A percentile compares a stretch with the other conserved stretches of the same genome.
Evolutionary conservation across 441 rosid species (phyloP).

Genomic region (Melastoma candidum): DNA sequence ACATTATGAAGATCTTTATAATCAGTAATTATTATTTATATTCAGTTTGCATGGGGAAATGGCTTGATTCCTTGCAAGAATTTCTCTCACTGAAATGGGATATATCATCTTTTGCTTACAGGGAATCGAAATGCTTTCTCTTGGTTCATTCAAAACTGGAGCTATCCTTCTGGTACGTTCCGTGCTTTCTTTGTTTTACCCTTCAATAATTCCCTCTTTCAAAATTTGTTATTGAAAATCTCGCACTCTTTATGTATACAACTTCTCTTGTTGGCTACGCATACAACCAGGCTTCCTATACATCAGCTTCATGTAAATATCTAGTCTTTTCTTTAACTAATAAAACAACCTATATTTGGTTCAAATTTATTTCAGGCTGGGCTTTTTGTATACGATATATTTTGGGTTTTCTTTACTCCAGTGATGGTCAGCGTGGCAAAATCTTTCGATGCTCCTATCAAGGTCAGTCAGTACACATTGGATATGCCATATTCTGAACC

Average conservation of each 20-base stretch:
- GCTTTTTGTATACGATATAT: conserved; percentile 89
- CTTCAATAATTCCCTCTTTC: too few species aligned
- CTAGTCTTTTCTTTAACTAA: neutral
- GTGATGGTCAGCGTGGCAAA: conserved; percentile 98
- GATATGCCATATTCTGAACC: too few species aligned
- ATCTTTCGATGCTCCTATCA: conserved; percentile 97
- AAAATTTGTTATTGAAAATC: too few species aligned
- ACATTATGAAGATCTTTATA: too few species aligned
- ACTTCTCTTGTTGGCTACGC: too few species aligned
- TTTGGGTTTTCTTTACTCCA: conserved; percentile 98
- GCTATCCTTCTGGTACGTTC: conserved; percentile 81
- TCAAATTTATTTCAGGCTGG: conserved; percentile 54
- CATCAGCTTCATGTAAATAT: neutral
- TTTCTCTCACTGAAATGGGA: too few species aligned
- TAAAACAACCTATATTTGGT: conserved; percentile 4
- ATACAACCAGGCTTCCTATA: neutral
- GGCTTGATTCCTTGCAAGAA: too few species aligned
- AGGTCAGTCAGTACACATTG: conserved; percentile 38
- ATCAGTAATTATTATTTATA: too few species aligned
- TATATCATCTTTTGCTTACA: conserved; percentile 21
- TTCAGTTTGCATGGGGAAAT: too few species aligned
- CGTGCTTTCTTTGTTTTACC: neutral
- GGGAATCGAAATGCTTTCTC: conserved; percentile 99
- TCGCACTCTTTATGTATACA: too few species aligned
- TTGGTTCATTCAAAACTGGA: conserved; percentile 95